Evolutionary conservation across 2,329 filamentous ascomycete genomes (phyloP), one percentile per base, ranked within the genome.

Genomic region (Fusarium robinianum): DNA sequence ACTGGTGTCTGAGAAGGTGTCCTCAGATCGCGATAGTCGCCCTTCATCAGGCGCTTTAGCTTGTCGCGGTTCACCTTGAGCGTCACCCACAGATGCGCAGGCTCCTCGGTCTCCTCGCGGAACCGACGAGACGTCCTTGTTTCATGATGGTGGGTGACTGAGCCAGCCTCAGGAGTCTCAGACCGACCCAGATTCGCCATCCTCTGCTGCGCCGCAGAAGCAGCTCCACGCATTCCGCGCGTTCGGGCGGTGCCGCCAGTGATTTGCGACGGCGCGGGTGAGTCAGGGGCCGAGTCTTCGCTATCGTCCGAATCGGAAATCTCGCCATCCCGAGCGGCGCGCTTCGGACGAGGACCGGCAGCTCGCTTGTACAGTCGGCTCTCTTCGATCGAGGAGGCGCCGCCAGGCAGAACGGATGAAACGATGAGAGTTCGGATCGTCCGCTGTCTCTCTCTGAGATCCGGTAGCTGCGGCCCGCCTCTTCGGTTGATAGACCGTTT

Each of bases 401-500:
- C 89, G 16, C 92, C 94, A 11, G 94, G 94, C 46, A 99, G 80
- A 14, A 95, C 90, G 3, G 89, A 91, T 8, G 92, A 96, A 2
- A 99, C 90, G 38, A 97, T 81, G 56, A 96, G 78, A 0, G 92
- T 96, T 32, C 94, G 84, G 43, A 97, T 92, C 1, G 94, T 97
- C 37, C 92, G 83, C 70, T 94, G 92, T 41, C 91, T 82, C 60
- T 99, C 94, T 66, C 95, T 96, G 46, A 99, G 82, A 70, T 99
- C 94, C n/a, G 94, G 94, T 26, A 99, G 74, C 47, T 89, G 87
- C 5, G 94, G 94, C 0, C 94, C 94, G 53, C 94, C 94, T 60
- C 94, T 83, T 51, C 94, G 81, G 66, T 96, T 97, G 59, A 96
- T 88, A 6, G 94, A 96, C 33, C 94, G 83, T 73, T 99, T 99